Evolutionary conservation across 345 rosid genomes (phyloP).

Genomic region (Hibiscus syriacus): DNA sequence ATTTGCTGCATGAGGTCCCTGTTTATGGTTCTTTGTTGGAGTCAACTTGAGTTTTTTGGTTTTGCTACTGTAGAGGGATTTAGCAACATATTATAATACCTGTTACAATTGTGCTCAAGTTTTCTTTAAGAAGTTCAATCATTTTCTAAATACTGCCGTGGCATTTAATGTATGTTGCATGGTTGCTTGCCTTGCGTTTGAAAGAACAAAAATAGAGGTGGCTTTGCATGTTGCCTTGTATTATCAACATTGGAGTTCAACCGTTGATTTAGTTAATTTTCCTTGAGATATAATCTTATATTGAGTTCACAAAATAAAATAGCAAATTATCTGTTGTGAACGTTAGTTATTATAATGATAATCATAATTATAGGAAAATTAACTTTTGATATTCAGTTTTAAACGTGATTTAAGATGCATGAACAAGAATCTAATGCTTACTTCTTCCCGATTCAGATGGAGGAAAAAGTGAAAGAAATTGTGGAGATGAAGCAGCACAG

Average conservation of each 20-base stretch:
- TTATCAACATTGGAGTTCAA: neutral
- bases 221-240: neutral
- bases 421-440: neutral
- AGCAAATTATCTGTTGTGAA: neutral
- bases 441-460: constrained; percentile 47
- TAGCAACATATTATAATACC: no score
- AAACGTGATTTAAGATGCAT: neutral
- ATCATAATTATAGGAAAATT: neutral
- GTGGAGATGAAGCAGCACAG: constrained; percentile 96
- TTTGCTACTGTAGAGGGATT: no score
- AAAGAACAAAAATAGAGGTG: neutral
- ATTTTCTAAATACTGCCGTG: neutral
- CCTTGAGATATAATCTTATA: neutral
- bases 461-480: constrained; percentile 95
- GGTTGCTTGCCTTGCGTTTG: neutral
- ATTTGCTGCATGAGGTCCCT: no score
- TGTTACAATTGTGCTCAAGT: no score
- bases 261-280: neutral
- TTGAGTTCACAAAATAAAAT: neutral
- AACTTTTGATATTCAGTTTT: neutral
- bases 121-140: neutral
- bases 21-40: no score
- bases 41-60: no score
- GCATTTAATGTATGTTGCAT: neutral
- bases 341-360: neutral